Conservation (phyloP, 495 filamentous ascomycete genomes). For the Choiromyces venosus region DNA sequence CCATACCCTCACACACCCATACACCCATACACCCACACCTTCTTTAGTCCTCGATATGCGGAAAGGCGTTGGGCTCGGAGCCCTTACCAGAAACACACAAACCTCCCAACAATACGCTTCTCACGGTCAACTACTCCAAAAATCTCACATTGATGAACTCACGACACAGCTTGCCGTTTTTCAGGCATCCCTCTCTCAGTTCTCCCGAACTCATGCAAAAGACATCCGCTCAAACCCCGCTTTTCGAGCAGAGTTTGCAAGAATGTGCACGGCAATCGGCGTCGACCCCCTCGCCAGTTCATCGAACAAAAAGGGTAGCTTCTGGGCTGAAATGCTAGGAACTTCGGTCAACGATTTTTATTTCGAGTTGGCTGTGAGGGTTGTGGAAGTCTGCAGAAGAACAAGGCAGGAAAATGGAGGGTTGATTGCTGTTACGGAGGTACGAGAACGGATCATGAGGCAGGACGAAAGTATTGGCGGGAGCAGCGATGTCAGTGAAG, state of each 20-base stretch:
- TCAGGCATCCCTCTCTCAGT: conserved; percentile 85
- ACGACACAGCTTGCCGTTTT: conserved; percentile 92
- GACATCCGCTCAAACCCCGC: conserved; percentile 91
- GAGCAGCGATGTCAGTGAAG: conserved; percentile 57
- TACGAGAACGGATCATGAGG: conserved; percentile 64
- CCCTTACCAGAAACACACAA: conserved; percentile 77
- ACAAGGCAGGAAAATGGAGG: conserved; percentile 91
- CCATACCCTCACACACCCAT: too few species aligned
- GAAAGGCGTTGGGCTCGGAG: conserved; percentile 81
- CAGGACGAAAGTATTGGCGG: conserved; percentile 61
- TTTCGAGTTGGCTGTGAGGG: conserved; percentile 87
- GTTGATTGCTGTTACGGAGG: conserved; percentile 76
- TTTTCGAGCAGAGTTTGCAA: conserved; percentile 93
- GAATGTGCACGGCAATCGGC: conserved; percentile 96
- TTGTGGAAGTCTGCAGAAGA: conserved; percentile 85
- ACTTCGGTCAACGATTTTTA: conserved; percentile 95
- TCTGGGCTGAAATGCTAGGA: conserved; percentile 91
- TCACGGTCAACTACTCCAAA: conserved; percentile 79
- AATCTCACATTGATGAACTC: conserved; percentile 71
- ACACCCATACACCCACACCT: background rate
- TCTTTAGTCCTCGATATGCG: conserved; percentile 49
- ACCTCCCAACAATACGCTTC: conserved; percentile 76
- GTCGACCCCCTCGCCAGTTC: conserved; percentile 85
- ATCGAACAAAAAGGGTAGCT: conserved; percentile 55
- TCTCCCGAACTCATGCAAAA: conserved; percentile 86